These are phyloP conservation scores for Teratosphaeria zuluensis DNA, from an alignment of 2,329 filamentous ascomycete species.

Conservation along the genomic window DNA sequence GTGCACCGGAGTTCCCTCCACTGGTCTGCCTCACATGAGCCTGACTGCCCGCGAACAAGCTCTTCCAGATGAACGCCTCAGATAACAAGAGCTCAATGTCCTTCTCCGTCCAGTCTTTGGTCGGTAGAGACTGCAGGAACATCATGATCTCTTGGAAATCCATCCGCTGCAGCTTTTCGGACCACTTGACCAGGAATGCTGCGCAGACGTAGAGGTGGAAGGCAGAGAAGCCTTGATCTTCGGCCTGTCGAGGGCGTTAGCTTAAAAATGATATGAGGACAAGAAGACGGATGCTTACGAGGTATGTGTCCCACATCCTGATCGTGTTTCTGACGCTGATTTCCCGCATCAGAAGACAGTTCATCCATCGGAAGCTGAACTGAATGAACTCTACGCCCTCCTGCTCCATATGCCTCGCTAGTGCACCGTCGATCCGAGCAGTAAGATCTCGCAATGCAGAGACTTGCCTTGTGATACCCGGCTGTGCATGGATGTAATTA, in stretches of 20 bases:
- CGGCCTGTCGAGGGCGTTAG: conserved; percentile 51
- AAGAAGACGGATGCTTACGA: conserved; percentile 48
- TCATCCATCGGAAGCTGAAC: conserved; percentile 99
- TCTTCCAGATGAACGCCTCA: conserved; percentile 98
- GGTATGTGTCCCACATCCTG: conserved; percentile 98
- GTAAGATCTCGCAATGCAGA: conserved; percentile 81
- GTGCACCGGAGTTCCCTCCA: conserved; percentile 5
- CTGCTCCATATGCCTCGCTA: conserved; percentile 80
- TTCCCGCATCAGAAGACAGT: conserved; percentile 95
- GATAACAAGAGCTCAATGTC: conserved; percentile 92
- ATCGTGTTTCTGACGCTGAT: conserved; percentile 95
- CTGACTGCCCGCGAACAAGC: conserved; percentile 84
- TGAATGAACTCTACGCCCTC: conserved; percentile 98
- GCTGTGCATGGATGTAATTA: conserved; percentile 96
- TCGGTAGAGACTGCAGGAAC: conserved; percentile 92
- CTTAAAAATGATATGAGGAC: neutral
- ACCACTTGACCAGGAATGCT: conserved; percentile 97
- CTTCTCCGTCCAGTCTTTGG: conserved; percentile 91
- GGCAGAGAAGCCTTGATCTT: conserved; percentile 96
- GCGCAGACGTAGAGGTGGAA: conserved; percentile 98
- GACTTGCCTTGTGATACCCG: conserved; percentile 91
- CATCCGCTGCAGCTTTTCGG: conserved; percentile 88
- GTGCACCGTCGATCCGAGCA: conserved; percentile 69
- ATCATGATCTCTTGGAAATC: conserved; percentile 99
- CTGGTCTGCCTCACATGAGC: conserved; percentile 56